Percentiles rank a stretch among this genome's conserved stretches.
Evolutionary conservation across 2,329 filamentous ascomycete species (phyloP).

Genomic region (Diaporthe nobilis): DNA sequence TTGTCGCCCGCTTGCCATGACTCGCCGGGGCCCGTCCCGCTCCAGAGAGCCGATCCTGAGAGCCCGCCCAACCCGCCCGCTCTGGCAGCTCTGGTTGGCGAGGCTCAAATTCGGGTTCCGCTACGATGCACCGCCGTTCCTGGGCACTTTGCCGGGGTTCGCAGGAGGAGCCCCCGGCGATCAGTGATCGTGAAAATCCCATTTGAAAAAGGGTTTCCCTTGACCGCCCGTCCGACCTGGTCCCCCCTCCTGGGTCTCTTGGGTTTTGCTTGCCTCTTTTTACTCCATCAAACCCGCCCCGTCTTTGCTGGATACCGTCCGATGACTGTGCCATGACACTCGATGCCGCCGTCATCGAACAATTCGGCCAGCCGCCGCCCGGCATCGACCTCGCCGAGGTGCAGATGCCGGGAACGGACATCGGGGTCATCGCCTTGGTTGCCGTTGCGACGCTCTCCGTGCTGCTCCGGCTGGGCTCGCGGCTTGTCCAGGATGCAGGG

Average conservation of each 20-base stretch:
- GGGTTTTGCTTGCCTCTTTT: background rate
- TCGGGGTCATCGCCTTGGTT: constrained; percentile 19
- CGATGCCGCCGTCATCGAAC: constrained; percentile 28
- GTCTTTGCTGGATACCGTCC: background rate
- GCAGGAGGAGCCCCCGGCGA: constrained; percentile 15
- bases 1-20: constrained; percentile 26
- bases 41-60: constrained; percentile 6
- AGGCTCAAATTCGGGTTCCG: constrained; percentile 30
- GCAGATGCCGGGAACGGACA: constrained; percentile 14
- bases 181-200: constrained; percentile 25
- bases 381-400: constrained; percentile 25
- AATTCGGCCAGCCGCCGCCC: constrained; percentile 25
- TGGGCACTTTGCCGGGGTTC: constrained; percentile 22
- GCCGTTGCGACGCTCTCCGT: constrained; percentile 22
- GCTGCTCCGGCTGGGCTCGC: constrained; percentile 20
- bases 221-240: constrained; percentile 16
- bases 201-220: constrained; percentile 22
- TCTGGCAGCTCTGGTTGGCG: constrained; percentile 27
- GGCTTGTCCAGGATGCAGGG: constrained; percentile 23
- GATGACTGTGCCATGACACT: constrained; percentile 23
- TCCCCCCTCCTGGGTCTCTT: background rate
- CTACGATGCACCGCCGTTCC: constrained; percentile 20
- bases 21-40: constrained; percentile 19
- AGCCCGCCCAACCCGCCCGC: background rate
- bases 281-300: background rate